Evolutionary conservation across 1,284 basidiomycete genomes (phyloP), one percentile per base, ranked within the genome.

Genomic region (Neonothopanus nambi): DNA sequence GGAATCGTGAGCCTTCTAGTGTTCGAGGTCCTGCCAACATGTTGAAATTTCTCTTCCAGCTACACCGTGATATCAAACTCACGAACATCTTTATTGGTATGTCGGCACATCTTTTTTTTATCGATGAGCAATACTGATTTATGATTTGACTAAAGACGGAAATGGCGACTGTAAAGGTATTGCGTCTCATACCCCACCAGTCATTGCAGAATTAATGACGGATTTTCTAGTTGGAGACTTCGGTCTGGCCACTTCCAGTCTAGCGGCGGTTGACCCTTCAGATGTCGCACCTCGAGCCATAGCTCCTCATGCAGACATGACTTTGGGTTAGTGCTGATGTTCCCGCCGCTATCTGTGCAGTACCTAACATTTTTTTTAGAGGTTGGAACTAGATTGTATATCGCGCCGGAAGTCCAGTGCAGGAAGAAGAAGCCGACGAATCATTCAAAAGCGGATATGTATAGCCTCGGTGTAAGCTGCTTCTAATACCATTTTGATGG

Each of bases 1-100:
- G 91, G 91, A 23, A 95, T 98, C 61, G 89, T 86, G 43, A 43
- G 80, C 69, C 7, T 46, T 49, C 11, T 26, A 8, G 50, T 55
- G 17, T 24, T 30, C 20, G 33, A 11, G 26, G 57, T 48, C 15
- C 38, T 35, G 41, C 62, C 9, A 64, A 30, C 37, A n/a, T 12
- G 15, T n/a, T 39, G 30, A 21, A 30, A n/a, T 20, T 45, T 20
- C 21, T 13, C 8, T 38, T 23, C 7, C 54, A 86, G 84, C 68
- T 98, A 24, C 95, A 98, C 72, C 81, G 95, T 44, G 95, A 98
- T 67, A 90, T 96, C 68, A 97, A 96, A 67, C 74, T 93, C 13
- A 91, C 89, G 0, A 96, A 96, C 63, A 93, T 96, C 57, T 92
- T 96, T 66, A 91, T 96, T 46, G 90, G 89, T 90, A 59, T 46